A percentile compares a stretch with the other conserved stretches of the same genome.
phyloP scores from a whole-genome alignment of 2,329 filamentous ascomycete species.

The Monilinia fructicola region DNA sequence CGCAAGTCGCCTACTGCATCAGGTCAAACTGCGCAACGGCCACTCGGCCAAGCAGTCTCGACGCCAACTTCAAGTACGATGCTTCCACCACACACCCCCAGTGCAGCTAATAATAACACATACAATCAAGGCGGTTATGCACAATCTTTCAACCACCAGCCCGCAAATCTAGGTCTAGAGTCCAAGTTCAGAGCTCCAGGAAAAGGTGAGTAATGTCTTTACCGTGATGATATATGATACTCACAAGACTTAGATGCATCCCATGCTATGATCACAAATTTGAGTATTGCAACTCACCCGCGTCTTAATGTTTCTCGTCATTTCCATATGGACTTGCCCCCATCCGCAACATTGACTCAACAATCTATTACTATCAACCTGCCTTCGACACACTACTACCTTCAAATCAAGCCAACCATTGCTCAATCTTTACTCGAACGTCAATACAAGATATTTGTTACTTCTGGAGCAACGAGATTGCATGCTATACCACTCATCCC shows the following conservation, averaged over 20 bases:
- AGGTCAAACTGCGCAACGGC: conserved; percentile 35
- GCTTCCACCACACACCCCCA: conserved; percentile 38
- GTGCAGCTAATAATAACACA: conserved; percentile 29
- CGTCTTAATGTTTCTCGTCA: conserved; percentile 60
- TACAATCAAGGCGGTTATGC: conserved; percentile 35
- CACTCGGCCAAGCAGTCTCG: conserved; percentile 44
- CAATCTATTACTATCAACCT: conserved; percentile 73
- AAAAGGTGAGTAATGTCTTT: conserved; percentile 47
- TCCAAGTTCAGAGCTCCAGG: conserved; percentile 45
- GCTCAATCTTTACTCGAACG: conserved; percentile 63
- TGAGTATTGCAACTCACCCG: conserved; percentile 68
- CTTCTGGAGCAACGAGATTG: conserved; percentile 65
- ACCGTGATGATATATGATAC: conserved; percentile 21
- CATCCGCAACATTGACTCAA: conserved; percentile 64
- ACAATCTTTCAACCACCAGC: conserved; percentile 38
- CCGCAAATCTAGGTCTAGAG: conserved; percentile 44
- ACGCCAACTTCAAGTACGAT: conserved; percentile 37
- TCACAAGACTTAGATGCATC: conserved; percentile 47
- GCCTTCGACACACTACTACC: conserved; percentile 63
- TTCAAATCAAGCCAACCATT: conserved; percentile 70
- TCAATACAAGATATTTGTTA: conserved; percentile 74
- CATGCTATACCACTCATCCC: conserved; percentile 48
- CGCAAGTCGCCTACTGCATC: conserved; percentile 37
- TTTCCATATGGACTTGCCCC: conserved; percentile 62
- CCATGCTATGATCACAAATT: conserved; percentile 65